Evolutionary conservation across 768 basidiomycete genomes (phyloP).

Genomic region (Roridomyces roridus): DNA sequence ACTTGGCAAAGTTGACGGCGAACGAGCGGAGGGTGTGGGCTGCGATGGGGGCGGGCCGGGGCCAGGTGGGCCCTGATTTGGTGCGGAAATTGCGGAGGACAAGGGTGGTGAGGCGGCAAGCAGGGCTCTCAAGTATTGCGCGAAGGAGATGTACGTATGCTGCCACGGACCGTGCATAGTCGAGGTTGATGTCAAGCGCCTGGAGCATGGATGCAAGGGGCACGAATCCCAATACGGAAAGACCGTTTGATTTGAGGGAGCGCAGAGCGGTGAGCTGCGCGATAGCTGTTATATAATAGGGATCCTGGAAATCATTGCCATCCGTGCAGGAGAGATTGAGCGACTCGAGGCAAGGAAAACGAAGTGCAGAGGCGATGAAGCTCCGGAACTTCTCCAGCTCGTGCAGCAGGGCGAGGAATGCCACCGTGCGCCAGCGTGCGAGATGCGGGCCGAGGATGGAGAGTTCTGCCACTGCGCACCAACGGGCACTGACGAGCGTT

Average conservation of each 20-base stretch:
- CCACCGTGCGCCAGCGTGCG: too few species aligned
- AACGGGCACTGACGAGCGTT: neutral
- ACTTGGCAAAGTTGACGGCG: neutral
- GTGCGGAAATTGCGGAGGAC: neutral
- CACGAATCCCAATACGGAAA: too few species aligned
- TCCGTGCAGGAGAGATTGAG: neutral
- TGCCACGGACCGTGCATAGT: neutral
- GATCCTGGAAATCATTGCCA: neutral
- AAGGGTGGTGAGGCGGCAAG: neutral
- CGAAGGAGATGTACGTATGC: neutral
- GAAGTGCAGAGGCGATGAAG: neutral
- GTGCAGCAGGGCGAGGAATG: neutral
- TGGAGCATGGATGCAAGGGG: too few species aligned
- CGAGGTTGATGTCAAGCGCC: too few species aligned
- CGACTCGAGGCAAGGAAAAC: neutral
- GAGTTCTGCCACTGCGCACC: constrained; percentile 1
- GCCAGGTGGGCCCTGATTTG: neutral
- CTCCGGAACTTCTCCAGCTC: neutral
- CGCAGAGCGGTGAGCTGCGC: too few species aligned
- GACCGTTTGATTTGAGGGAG: too few species aligned
- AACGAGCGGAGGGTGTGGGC: neutral
- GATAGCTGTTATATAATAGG: too few species aligned
- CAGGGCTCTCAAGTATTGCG: neutral
- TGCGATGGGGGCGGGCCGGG: neutral
- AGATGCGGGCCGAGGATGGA: constrained; percentile 1